Evolutionary conservation across 441 rosid genomes (phyloP).

Genomic region (Euphorbia corollata): DNA sequence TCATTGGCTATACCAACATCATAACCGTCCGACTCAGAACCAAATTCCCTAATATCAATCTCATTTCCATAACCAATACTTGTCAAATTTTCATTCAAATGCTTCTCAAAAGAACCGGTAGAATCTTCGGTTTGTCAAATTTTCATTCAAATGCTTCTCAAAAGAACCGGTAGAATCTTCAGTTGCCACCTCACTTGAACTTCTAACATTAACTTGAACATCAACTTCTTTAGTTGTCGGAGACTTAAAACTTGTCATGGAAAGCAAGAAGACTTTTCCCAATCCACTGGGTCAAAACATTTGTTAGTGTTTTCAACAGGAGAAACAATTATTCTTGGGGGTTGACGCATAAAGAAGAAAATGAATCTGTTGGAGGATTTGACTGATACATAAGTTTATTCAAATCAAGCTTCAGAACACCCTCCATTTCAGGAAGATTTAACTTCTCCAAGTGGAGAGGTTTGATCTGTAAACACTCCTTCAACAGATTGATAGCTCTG

Average conservation of each 20-base stretch:
- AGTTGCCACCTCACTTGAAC: conserved; percentile 18
- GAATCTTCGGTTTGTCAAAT: conserved; percentile 20
- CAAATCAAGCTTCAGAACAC: conserved; percentile 37
- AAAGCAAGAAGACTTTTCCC: conserved; percentile 17
- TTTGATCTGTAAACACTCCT: conserved; percentile 54
- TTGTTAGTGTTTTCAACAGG: conserved; percentile 17
- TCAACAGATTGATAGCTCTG: conserved; percentile 41
- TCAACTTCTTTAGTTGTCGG: conserved; percentile 28
- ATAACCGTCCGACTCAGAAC: conserved; percentile 21
- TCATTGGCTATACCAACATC: conserved; percentile 12
- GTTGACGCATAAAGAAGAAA: conserved; percentile 29
- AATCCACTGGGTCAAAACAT: conserved; percentile 25
- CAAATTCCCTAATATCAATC: conserved; percentile 19
- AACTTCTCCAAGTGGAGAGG: conserved; percentile 38
- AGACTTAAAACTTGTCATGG: conserved; percentile 22
- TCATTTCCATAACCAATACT: conserved; percentile 19
- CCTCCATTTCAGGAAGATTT: conserved; percentile 51
- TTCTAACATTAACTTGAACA: conserved; percentile 19
- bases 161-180: conserved; percentile 22
- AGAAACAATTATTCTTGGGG: conserved; percentile 22
- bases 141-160: conserved; percentile 23
- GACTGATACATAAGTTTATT: conserved; percentile 33
- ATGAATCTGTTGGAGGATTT: conserved; percentile 29
- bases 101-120: conserved; percentile 21
- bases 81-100: conserved; percentile 18